Base-by-base conservation (phyloP, 2,329 filamentous ascomycete genomes). In the Trichocomaceae sp. region DNA sequence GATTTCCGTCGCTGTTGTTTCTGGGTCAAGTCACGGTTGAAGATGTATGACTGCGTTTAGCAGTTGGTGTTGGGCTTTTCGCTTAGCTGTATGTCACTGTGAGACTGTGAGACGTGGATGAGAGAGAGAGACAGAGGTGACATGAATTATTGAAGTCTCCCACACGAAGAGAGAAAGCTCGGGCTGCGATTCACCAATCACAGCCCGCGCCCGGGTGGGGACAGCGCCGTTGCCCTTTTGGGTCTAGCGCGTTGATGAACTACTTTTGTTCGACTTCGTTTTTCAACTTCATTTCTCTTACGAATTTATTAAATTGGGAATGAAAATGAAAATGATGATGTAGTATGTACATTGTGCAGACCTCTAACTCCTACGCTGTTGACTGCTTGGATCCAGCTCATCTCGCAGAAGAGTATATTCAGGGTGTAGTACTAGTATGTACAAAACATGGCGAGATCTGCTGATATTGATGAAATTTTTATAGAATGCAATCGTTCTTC, bases 81-180 rank as follows among this genome's bases (percentile, higher is more conserved):
- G 2, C 31, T 29, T 29, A 8, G 22, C 6, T 19, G 17, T n/a
- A n/a, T n/a, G n/a, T n/a, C n/a, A n/a, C n/a, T n/a, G n/a, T n/a
- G n/a, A n/a, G n/a, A n/a, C n/a, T n/a, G 19, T 42, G 39, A 5
- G 39, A 42, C 22, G 39, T 5, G 39, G 33, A 41, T 53, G 51
- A 47, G 44, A 20, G 31, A 39, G 26, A 22, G 44, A 13, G 7
- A 37, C 22, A 6, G 44, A 46, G 20, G 7, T 39, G 22, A 53
- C 31, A 17, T 33, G 37, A 13, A 47, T 23, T 35, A 35, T 47
- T 22, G 42, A 33, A 15, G 47, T 22, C 39, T 53, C 44, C 17
- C 50, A 52, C 41, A 46, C 13, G 50, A 22, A 50, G 35, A 31
- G 42, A 45, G 45, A 42, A 47, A 53, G 51, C 51, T 52, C 50